These are phyloP conservation scores for Bauhinia variegata DNA, from an alignment of 306 rosid genomes.

Conservation along the genomic window DNA sequence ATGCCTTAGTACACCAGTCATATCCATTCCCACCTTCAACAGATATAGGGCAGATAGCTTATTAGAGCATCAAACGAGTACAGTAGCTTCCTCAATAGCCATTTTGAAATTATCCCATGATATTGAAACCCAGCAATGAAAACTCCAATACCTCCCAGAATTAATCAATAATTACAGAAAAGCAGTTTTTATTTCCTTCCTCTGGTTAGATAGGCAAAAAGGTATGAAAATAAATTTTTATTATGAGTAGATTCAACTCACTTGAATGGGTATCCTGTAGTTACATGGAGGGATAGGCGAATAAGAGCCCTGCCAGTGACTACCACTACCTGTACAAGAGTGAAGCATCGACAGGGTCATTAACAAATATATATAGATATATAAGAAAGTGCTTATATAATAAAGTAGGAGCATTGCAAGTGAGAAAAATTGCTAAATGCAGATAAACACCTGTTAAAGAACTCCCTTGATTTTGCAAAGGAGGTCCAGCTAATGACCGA, in stretches of 20 bases:
- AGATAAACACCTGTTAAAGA: conserved; percentile 35
- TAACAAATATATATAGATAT: neutral
- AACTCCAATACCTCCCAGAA: too few species aligned
- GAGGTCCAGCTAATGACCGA: conserved; percentile 25
- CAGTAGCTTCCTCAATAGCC: too few species aligned
- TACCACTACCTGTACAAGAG: conserved; percentile 35
- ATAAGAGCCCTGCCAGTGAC: conserved; percentile 19
- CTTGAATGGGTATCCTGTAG: conserved; percentile 39
- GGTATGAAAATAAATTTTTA: neutral
- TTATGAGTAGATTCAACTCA: conserved; percentile 33
- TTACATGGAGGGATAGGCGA: conserved; percentile 21
- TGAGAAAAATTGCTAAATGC: conserved; percentile 1
- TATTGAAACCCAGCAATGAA: too few species aligned
- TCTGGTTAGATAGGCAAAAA: too few species aligned
- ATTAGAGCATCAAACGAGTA: too few species aligned
- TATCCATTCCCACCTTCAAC: too few species aligned
- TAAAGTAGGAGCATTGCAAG: neutral
- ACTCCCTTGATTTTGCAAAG: conserved; percentile 41
- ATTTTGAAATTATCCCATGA: too few species aligned
- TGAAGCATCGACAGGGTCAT: conserved; percentile 18
- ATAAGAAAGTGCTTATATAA: neutral
- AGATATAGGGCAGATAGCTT: too few species aligned
- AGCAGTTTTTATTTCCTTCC: too few species aligned
- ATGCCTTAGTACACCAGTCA: too few species aligned
- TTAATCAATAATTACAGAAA: too few species aligned